Conservation (phyloP, 371 early-diverging fungal species). For the Circinella umbellata region DNA sequence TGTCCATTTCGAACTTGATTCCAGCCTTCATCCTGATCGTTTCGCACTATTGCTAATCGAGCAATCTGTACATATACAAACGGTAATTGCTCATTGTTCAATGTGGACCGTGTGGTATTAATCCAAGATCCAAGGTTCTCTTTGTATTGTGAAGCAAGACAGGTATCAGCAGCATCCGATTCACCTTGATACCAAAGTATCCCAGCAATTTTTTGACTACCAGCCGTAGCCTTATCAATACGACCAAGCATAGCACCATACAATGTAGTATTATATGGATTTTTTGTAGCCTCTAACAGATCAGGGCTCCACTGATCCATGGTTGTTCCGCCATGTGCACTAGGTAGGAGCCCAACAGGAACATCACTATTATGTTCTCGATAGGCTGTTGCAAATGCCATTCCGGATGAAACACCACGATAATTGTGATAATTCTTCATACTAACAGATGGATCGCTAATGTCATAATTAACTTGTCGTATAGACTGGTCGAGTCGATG, state of each 20-base stretch:
- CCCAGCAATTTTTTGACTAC: conserved; percentile 27
- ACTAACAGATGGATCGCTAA: conserved; percentile 44
- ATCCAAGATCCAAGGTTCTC: not conserved
- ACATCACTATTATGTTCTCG: conserved; percentile 18
- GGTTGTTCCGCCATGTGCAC: conserved; percentile 45
- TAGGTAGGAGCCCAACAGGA: conserved; percentile 44
- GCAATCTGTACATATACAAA: conserved; percentile 39
- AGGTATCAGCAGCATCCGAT: conserved; percentile 24
- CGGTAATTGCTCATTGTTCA: conserved; percentile 15
- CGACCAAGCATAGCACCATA: conserved; percentile 47
- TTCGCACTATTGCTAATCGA: conserved; percentile 15
- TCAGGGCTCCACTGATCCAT: conserved; percentile 32
- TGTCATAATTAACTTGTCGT: conserved; percentile 32
- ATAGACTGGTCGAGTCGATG: conserved; percentile 32
- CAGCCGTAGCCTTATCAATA: conserved; percentile 15
- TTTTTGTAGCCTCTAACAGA: conserved; percentile 2
- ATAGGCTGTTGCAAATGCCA: conserved; percentile 34
- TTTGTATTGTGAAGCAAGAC: not conserved
- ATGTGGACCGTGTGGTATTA: not conserved
- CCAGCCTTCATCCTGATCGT: conserved; percentile 27
- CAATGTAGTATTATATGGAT: conserved; percentile 23
- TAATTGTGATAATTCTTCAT: conserved; percentile 21
- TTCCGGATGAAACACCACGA: conserved; percentile 39
- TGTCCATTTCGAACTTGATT: conserved; percentile 33
- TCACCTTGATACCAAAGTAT: conserved; percentile 54